Evolutionary conservation across 768 basidiomycete species (phyloP).

Genomic region (Terana coerulea): DNA sequence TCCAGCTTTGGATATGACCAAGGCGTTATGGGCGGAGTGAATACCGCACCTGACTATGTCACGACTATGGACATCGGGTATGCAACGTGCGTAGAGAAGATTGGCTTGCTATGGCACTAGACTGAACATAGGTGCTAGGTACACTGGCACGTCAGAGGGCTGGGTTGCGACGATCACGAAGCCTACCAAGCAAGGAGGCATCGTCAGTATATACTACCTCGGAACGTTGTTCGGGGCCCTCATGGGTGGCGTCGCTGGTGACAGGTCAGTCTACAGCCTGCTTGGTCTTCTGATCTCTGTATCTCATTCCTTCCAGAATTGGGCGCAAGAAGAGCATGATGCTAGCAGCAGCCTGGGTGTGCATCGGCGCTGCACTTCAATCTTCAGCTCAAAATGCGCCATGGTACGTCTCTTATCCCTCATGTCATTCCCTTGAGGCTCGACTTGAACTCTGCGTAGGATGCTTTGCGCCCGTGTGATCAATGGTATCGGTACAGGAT

Average conservation of each 20-base stretch:
- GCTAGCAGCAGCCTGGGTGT: slow-evolving; percentile 35
- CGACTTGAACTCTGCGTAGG: slow-evolving; percentile 24
- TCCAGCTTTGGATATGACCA: slow-evolving; percentile 45
- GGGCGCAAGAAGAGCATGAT: slow-evolving; percentile 39
- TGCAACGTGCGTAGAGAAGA: slow-evolving; percentile 24
- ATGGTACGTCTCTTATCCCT: slow-evolving; percentile 27
- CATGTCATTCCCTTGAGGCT: background rate
- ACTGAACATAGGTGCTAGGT: slow-evolving; percentile 18
- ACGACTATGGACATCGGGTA: slow-evolving; percentile 36
- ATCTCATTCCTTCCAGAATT: slow-evolving; percentile 18
- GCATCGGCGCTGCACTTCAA: slow-evolving; percentile 39
- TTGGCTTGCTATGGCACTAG: background rate
- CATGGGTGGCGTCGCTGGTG: slow-evolving; percentile 38
- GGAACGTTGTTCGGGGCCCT: slow-evolving; percentile 39
- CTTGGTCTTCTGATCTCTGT: background rate
- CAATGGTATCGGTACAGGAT: slow-evolving; percentile 42
- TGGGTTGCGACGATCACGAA: slow-evolving; percentile 40
- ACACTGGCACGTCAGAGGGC: slow-evolving; percentile 37
- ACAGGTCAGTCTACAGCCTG: slow-evolving; percentile 24
- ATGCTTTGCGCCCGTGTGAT: slow-evolving; percentile 43
- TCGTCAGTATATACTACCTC: slow-evolving; percentile 44
- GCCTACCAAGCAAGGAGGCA: slow-evolving; percentile 41
- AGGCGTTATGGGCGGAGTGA: slow-evolving; percentile 47
- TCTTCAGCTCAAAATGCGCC: slow-evolving; percentile 39
- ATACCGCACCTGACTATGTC: slow-evolving; percentile 42